These are phyloP conservation scores for Skeletonema costatum DNA, from an alignment of 108 stramenopile genomes.

Conservation along the genomic window DNA sequence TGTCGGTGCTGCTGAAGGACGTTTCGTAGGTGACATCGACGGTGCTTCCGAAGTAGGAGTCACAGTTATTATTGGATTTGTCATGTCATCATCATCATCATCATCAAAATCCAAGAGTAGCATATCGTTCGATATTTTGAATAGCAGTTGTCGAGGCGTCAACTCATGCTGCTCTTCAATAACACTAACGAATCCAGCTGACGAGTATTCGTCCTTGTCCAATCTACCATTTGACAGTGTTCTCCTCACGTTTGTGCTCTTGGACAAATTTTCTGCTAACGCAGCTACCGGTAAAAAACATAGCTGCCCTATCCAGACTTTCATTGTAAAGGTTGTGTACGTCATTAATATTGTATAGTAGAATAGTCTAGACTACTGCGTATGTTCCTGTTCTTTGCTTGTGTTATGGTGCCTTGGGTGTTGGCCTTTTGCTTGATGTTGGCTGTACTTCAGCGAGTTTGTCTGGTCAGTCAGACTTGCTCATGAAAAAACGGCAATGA, in stretches of 20 bases:
- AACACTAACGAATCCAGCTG: neutral
- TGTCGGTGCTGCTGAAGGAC: neutral
- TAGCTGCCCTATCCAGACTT: neutral
- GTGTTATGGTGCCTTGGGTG: too few relatives aligned
- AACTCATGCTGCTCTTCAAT: neutral
- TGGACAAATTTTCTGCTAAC: neutral
- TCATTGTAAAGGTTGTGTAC: neutral
- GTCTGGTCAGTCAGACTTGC: too few relatives aligned
- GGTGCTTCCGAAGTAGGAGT: neutral
- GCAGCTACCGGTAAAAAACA: neutral
- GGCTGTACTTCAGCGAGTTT: too few relatives aligned
- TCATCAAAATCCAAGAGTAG: neutral
- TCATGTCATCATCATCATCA: neutral
- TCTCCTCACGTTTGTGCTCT: neutral
- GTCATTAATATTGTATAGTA: neutral
- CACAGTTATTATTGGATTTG: neutral
- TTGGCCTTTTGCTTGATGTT: too few relatives aligned
- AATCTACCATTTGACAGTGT: neutral
- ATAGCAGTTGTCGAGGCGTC: neutral
- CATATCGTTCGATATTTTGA: neutral
- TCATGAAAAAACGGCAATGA: too few relatives aligned
- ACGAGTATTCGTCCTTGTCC: neutral
- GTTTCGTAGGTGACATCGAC: neutral
- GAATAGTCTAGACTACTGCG: neutral
- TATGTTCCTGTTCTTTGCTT: too few relatives aligned